A percentile compares a stretch with the other conserved stretches of the same genome.
These are phyloP conservation scores for Lycium barbarum DNA, from an alignment of 257 asterid species.

Conservation along the genomic window DNA sequence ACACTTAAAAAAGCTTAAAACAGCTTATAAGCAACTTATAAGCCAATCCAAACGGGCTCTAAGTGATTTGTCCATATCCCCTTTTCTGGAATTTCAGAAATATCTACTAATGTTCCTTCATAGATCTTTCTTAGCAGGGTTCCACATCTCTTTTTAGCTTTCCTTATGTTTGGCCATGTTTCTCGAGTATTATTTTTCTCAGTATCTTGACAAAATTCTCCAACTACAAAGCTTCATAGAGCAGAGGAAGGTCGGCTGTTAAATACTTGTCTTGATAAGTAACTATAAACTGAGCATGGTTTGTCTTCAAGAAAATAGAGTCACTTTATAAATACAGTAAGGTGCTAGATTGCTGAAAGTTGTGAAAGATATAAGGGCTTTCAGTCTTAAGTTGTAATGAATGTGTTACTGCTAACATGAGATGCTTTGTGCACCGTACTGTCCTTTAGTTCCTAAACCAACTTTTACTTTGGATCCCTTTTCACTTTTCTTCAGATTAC, in stretches of 20 bases:
- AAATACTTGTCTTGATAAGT: not conserved
- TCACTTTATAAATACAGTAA: conserved; percentile 4
- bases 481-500: not conserved
- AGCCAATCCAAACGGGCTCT: too few species aligned
- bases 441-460: not conserved
- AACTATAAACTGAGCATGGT: not conserved
- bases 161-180: not conserved
- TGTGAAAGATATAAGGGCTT: not conserved
- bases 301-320: conserved; percentile 9
- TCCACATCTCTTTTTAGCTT: not conserved
- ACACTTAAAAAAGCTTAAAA: too few species aligned
- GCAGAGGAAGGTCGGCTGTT: not conserved
- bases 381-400: not conserved
- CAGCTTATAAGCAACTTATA: too few species aligned
- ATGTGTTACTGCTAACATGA: not conserved
- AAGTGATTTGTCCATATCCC: not conserved
- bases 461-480: not conserved
- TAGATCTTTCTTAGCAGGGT: not conserved
- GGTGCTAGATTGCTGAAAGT: not conserved
- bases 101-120: not conserved
- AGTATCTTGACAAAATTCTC: not conserved
- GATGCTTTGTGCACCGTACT: too few species aligned
- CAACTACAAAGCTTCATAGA: not conserved
- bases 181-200: not conserved
- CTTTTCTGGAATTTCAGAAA: not conserved